A percentile compares a stretch with the other conserved stretches of the same genome.
Conservation (phyloP, 83 land plant genomes). For the Diphasiastrum complanatum region DNA sequence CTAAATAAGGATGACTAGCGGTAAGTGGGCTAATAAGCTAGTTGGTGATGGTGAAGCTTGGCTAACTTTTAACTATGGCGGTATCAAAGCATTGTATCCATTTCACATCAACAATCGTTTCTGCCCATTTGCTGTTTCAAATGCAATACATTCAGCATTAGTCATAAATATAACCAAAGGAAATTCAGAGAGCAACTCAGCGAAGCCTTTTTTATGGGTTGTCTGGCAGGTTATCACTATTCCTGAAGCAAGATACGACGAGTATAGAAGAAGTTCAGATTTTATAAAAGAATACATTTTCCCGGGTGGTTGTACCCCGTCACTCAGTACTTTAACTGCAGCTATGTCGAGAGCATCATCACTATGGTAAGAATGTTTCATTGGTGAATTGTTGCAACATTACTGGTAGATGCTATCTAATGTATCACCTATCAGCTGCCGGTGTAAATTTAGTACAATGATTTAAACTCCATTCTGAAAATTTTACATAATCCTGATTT, state of each 20-base stretch:
- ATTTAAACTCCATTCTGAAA: too few relatives aligned
- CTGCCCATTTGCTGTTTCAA: too few relatives aligned
- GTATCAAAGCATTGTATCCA: too few relatives aligned
- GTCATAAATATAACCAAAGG: neutral
- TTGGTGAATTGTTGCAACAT: neutral
- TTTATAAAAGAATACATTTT: slow-evolving; percentile 94
- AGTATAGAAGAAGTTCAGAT: slow-evolving; percentile 78
- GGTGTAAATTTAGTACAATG: too few relatives aligned
- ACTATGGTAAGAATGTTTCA: slow-evolving; percentile 45
- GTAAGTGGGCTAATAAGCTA: too few relatives aligned
- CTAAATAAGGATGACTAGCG: too few relatives aligned
- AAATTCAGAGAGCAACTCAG: neutral
- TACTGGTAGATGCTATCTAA: too few relatives aligned
- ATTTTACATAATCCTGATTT: too few relatives aligned
- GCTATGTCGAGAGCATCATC: slow-evolving; percentile 81
- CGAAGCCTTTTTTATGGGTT: neutral
- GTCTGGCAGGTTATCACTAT: slow-evolving; percentile 61
- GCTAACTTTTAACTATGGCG: too few relatives aligned
- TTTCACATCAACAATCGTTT: too few relatives aligned
- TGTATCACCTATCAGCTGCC: too few relatives aligned
- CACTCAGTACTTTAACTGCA: slow-evolving; percentile 55
- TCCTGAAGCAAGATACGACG: slow-evolving; percentile 80
- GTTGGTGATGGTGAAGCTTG: too few relatives aligned
- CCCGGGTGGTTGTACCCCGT: slow-evolving; percentile 88
- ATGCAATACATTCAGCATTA: neutral